Conservation (phyloP, 2,329 filamentous ascomycete genomes). For the Helotiales sp. region DNA sequence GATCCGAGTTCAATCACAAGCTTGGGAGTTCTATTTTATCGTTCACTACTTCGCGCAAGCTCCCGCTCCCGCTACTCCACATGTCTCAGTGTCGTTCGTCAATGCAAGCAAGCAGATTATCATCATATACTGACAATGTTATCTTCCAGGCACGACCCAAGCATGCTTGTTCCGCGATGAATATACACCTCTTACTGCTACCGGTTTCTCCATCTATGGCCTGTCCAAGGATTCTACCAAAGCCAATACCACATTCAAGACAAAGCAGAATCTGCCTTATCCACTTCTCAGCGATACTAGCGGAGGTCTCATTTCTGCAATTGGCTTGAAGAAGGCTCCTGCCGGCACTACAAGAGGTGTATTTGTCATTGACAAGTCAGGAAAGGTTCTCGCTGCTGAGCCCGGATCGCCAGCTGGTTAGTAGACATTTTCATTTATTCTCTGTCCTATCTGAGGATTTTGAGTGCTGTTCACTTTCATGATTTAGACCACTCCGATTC, state of each 20-base stretch:
- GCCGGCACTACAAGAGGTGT: constrained; percentile 84
- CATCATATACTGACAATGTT: background rate
- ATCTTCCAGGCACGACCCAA: constrained; percentile 77
- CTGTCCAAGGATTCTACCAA: constrained; percentile 86
- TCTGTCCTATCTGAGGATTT: background rate
- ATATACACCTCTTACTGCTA: constrained; percentile 72
- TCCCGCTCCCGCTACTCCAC: background rate
- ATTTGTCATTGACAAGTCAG: constrained; percentile 80
- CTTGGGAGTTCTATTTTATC: background rate
- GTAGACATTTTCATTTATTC: background rate
- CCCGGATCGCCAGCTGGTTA: constrained; percentile 68
- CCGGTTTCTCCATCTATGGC: constrained; percentile 84
- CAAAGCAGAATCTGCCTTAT: constrained; percentile 88
- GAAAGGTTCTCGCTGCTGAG: constrained; percentile 75
- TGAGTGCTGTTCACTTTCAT: background rate
- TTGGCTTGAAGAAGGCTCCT: constrained; percentile 85
- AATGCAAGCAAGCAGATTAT: background rate
- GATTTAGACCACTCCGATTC: too few relatives aligned
- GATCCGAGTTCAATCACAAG: background rate
- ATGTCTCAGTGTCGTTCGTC: background rate
- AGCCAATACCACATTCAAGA: constrained; percentile 89
- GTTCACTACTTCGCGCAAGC: background rate
- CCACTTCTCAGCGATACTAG: constrained; percentile 80
- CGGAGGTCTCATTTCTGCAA: constrained; percentile 74
- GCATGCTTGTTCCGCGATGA: constrained; percentile 90